Base-by-base conservation (phyloP, 192 early-diverging fungal species). In the Thoreauomyces humboldtii region DNA sequence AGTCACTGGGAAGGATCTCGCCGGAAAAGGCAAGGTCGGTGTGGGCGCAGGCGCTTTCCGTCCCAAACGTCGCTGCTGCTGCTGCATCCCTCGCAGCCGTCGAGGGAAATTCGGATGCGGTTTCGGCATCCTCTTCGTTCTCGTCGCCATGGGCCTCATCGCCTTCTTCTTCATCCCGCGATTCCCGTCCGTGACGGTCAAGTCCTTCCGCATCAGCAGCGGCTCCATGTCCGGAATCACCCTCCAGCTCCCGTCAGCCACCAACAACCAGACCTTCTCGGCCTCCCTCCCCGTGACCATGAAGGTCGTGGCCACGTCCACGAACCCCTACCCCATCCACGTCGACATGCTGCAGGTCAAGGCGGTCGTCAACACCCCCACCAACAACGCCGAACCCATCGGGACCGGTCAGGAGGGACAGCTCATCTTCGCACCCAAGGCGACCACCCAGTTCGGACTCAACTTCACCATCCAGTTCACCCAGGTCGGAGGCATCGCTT, bases 391-490 rank as follows among this genome's bases (percentile, higher is more conserved):
- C 32, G 14, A 54, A 5, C 34, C 27, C 21, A 61, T 74, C 19
- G 73, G 73, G 7, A 61, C 38, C 11, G 63, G 61, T n/a, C 22
- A 21, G 15, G 31, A 59, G 17, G 27, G n/a, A 1, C 35, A 37
- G 42, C 41, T 74, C 34, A 43, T 47, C n/a, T 66, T 74, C 24
- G 63, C 73, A 2, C n/a, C 63, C 22, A 64, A 61, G 35, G 38
- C 22, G 2, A 61, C 28, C 12, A 54, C 53, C 12, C 48, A 59
- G 50, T 70, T 66, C 60, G 37, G 46, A 17, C 63, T 74, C 62
- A 63, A 53, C 31, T 74, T 74, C 46, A 46, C 60, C 0, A 41
- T 74, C 24, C 24, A 36, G 27, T 74, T 70, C 47, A 59, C 54
- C 22, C 42, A 36, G 21, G 62, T 55, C 34, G 58, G 56, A 24